Conservation (phyloP, 176 grass and related monocot genomes). For the Carex scoparia region DNA sequence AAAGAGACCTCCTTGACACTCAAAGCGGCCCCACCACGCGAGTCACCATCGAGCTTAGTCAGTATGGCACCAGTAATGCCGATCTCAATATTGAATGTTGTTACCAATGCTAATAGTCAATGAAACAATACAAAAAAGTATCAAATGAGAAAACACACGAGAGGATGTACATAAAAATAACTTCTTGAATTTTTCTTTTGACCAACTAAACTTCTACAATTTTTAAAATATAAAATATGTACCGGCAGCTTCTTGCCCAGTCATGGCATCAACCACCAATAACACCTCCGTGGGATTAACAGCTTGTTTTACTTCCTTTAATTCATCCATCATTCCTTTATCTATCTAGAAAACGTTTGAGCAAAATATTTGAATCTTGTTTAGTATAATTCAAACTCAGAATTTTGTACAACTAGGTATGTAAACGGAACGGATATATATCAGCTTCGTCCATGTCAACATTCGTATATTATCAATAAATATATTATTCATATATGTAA, state of each 20-base stretch:
- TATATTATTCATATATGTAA: too few species aligned
- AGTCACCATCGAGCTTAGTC: conserved; percentile 96
- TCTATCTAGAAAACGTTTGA: conserved; percentile 56
- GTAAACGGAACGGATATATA: too few species aligned
- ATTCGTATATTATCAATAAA: too few species aligned
- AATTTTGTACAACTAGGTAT: neutral
- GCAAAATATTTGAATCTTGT: neutral
- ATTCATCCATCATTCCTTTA: conserved; percentile 93
- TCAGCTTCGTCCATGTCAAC: too few species aligned
- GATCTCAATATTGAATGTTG: conserved; percentile 89
- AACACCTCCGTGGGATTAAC: conserved; percentile 92
- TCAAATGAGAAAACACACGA: conserved; percentile 29
- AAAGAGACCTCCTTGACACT: conserved; percentile 84
- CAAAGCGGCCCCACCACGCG: conserved; percentile 91
- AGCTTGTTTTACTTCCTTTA: conserved; percentile 86
- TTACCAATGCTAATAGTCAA: conserved; percentile 64
- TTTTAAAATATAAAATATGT: conserved; percentile 13
- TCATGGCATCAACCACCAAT: conserved; percentile 99
- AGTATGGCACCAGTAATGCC: conserved; percentile 97
- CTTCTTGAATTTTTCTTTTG: neutral
- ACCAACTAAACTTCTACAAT: neutral
- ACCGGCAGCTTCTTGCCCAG: conserved; percentile 99
- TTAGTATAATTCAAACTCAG: neutral
- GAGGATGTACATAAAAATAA: conserved; percentile 6
- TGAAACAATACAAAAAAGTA: conserved; percentile 16